A percentile compares a stretch with the other conserved stretches of the same genome.
Evolutionary conservation across 352 stramenopile species (phyloP).

Genomic region (Pythium oligandrum): DNA sequence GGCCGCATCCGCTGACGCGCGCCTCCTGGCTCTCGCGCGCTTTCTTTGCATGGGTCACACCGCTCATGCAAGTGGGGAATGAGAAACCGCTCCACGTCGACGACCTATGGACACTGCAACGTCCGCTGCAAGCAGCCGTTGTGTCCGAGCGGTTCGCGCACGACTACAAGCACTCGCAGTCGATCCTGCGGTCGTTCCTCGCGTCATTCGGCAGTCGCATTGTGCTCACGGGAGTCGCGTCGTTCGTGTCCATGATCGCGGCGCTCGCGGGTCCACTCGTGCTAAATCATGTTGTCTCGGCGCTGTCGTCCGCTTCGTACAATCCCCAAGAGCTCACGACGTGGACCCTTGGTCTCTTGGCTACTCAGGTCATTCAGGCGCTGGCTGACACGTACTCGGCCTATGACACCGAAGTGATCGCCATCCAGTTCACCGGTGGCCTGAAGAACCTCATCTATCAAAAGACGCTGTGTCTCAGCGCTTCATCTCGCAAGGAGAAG

Average conservation of each 20-base stretch:
- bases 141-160: too few species aligned
- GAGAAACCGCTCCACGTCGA: too few species aligned
- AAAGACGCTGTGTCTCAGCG: constrained; percentile 37
- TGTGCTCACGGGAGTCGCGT: constrained; percentile 24
- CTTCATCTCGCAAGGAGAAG: constrained; percentile 26
- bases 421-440: constrained; percentile 39
- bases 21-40: too few species aligned
- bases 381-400: constrained; percentile 32
- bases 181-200: constrained; percentile 28
- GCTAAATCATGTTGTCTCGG: constrained; percentile 27
- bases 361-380: constrained; percentile 36
- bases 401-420: constrained; percentile 35
- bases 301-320: constrained; percentile 18
- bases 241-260: constrained; percentile 33
- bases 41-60: too few species aligned
- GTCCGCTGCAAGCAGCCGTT: too few species aligned
- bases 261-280: constrained; percentile 34
- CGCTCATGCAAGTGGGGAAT: too few species aligned
- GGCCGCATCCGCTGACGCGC: too few species aligned
- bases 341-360: constrained; percentile 34
- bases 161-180: constrained; percentile 1
- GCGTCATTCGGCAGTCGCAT: constrained; percentile 26
- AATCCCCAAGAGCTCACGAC: constrained; percentile 12
- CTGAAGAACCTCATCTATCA: constrained; percentile 46
- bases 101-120: too few species aligned